Conservation (phyloP, 768 basidiomycete genomes). For the Vararia minispora region DNA sequence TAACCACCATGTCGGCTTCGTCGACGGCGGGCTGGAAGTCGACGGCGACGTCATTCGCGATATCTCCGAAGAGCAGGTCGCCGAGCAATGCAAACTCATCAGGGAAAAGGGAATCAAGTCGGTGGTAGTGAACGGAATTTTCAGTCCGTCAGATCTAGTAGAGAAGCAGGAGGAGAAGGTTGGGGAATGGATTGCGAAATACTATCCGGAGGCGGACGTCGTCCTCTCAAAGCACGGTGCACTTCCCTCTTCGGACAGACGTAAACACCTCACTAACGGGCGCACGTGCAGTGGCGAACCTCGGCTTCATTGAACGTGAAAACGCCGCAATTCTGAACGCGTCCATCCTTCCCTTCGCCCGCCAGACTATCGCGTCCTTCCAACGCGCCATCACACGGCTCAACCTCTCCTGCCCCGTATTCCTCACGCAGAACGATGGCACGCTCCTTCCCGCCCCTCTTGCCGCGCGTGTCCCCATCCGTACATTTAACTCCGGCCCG, state of each 20-base stretch:
- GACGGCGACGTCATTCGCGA: slow-evolving; percentile 33
- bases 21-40: slow-evolving; percentile 33
- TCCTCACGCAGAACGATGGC: slow-evolving; percentile 50
- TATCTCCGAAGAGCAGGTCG: slow-evolving; percentile 32
- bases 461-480: slow-evolving; percentile 47
- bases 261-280: no score
- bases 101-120: slow-evolving; percentile 17
- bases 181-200: no score
- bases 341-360: slow-evolving; percentile 48
- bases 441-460: slow-evolving; percentile 37
- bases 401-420: no score
- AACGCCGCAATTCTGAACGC: slow-evolving; percentile 63
- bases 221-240: no score
- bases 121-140: slow-evolving; percentile 37
- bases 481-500: slow-evolving; percentile 32
- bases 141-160: slow-evolving; percentile 34
- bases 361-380: slow-evolving; percentile 43
- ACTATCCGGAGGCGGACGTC: no score
- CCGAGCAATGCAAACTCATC: slow-evolving; percentile 31
- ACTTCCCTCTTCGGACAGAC: no score
- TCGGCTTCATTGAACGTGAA: slow-evolving; percentile 52
- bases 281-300: slow-evolving; percentile 46
- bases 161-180: slow-evolving; percentile 39
- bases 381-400: slow-evolving; percentile 35
- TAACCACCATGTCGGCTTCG: slow-evolving; percentile 25